Base-by-base conservation (phyloP, 352 stramenopile species). In the Globisporangium sylvaticum region DNA sequence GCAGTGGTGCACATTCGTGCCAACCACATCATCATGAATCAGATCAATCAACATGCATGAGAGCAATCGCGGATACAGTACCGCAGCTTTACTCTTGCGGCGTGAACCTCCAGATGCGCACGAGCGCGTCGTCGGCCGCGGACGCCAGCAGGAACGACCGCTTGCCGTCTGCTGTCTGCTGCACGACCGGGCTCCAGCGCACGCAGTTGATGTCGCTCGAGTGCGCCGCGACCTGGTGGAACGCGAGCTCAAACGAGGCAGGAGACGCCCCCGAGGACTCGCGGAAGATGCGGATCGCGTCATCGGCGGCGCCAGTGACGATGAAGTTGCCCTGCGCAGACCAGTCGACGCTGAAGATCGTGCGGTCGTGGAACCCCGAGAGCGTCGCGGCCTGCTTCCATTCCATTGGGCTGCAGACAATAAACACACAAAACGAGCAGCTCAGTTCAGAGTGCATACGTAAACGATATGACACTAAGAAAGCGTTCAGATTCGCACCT, bases 331-430 rank as follows among this genome's bases (percentile, higher is more conserved):
- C 86, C 5, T 90, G 78, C 15, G 80, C 79, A 20, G 84, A 92
- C 89, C 95, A 99, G 76, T 98, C 89, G 9, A 98, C 79, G 59
- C 77, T 95, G 72, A 98, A 98, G 25, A 99, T 88, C 2, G 92
- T 92, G 52, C 83, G 82, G 22, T 88, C 83, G 77, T 99, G 96
- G 37, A 84, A 87, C 34, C 90, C 83, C 1, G 88, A 73, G 14
- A 99, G 68, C 44, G 79, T 81, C 0, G 90, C 76, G 0, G 89
- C 86, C 62, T 89, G 88, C 67, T 84, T 89, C 93, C 94, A 99
- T 32, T 94, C 74, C 78, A 73, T 88, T 48, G 72, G 65, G 31
- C 73, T 88, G 58, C 31, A 65, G 39, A 24, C 6, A 37, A 37
- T 37, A 37, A 9, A 54, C 5, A 50, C 2, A 65, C 0, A 34